These are phyloP conservation scores for Euphorbia corollata DNA, from an alignment of 441 rosid genomes.

Conservation along the genomic window DNA sequence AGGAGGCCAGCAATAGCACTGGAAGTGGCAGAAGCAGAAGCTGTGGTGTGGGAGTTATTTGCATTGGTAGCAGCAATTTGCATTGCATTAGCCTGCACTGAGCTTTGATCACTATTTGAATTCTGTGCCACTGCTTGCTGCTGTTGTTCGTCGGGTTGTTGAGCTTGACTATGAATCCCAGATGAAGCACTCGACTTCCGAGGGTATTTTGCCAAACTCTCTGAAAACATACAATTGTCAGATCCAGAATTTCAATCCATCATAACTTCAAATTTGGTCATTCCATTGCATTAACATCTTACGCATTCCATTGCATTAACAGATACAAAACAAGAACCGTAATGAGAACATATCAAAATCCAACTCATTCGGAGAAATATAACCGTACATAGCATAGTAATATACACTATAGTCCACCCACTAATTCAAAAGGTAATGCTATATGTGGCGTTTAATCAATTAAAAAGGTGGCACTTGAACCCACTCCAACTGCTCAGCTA, in stretches of 20 bases:
- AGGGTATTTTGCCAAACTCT: constrained; percentile 92
- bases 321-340: too few species aligned
- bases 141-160: constrained; percentile 45
- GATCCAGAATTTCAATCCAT: not conserved
- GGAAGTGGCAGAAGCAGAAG: constrained; percentile 57
- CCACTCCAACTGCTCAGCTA: not conserved
- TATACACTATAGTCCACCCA: too few species aligned
- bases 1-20: constrained; percentile 74
- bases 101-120: constrained; percentile 44
- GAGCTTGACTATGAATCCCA: constrained; percentile 47
- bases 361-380: too few species aligned
- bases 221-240: constrained; percentile 34
- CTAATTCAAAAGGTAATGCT: too few species aligned
- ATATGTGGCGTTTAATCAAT: not conserved
- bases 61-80: constrained; percentile 50
- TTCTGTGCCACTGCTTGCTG: constrained; percentile 47
- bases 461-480: not conserved
- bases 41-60: constrained; percentile 51
- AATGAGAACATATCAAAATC: too few species aligned
- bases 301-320: too few species aligned
- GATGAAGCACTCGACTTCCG: constrained; percentile 57
- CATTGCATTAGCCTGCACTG: constrained; percentile 39
- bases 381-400: too few species aligned
- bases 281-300: too few species aligned
- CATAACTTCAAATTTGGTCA: constrained; percentile 11